Conservation (phyloP, 225 moss, liverwort and hornwort genomes). For the Bryoerythrophyllum caledonicum region DNA sequence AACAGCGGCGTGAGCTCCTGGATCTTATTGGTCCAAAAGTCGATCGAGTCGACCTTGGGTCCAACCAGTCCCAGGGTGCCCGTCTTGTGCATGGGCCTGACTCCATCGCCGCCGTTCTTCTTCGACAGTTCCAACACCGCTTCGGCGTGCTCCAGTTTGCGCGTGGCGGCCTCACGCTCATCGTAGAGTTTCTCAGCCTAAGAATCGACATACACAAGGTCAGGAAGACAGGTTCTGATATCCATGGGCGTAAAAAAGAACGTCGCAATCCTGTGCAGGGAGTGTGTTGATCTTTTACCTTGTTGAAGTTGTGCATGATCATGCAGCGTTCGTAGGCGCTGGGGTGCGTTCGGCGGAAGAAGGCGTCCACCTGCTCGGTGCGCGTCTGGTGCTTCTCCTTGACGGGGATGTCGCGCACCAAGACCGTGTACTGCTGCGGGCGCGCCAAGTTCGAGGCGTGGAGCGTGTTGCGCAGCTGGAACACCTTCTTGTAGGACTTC, state of each 20-base stretch:
- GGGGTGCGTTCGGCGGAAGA: constrained; percentile 72
- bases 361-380: constrained; percentile 74
- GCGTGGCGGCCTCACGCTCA: constrained; percentile 57
- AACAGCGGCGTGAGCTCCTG: constrained; percentile 35
- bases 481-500: constrained; percentile 62
- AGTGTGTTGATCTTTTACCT: constrained; percentile 19
- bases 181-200: constrained; percentile 71
- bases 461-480: constrained; percentile 45
- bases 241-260: no score
- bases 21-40: constrained; percentile 43
- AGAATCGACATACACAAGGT: neutral
- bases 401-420: constrained; percentile 84
- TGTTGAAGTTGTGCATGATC: constrained; percentile 52
- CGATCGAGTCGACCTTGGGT: constrained; percentile 54
- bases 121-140: constrained; percentile 64
- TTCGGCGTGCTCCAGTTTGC: constrained; percentile 74
- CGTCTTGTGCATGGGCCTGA: constrained; percentile 57
- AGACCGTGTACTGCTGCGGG: constrained; percentile 80
- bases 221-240: no score
- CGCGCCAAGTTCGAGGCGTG: constrained; percentile 38
- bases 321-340: constrained; percentile 58
- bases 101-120: constrained; percentile 35
- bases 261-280: no score
- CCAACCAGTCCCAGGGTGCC: constrained; percentile 48
- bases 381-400: constrained; percentile 48